phyloP scores from a whole-genome alignment of 306 rosid species.

The Malus asiatica region DNA sequence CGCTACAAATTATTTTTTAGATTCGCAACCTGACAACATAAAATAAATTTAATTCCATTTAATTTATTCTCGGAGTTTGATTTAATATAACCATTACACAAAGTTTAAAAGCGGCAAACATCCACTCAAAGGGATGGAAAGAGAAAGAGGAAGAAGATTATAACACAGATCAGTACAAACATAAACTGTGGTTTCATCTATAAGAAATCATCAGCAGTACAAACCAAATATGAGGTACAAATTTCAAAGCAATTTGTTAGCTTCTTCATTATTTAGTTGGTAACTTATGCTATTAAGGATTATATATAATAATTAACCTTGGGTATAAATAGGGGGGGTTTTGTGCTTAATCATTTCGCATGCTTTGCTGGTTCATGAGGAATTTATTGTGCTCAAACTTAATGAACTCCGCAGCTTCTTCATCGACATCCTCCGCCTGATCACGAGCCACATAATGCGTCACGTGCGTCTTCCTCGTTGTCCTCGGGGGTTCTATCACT shows the following conservation, averaged over 20 bases:
- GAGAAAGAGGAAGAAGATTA: background rate
- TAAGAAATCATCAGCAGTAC: background rate
- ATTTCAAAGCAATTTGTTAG: background rate
- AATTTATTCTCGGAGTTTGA: too few species aligned
- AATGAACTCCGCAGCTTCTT: constrained; percentile 60
- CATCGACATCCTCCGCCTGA: constrained; percentile 26
- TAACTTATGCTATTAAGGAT: background rate
- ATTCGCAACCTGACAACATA: too few species aligned
- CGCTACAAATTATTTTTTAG: background rate
- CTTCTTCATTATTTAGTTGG: constrained; percentile 3
- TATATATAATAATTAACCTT: background rate
- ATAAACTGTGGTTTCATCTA: background rate
- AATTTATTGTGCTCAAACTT: constrained; percentile 48
- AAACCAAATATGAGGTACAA: background rate
- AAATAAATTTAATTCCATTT: too few species aligned
- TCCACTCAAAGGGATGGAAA: background rate
- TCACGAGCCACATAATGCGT: background rate
- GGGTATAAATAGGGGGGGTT: background rate
- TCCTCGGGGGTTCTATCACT: background rate
- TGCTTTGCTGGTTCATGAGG: constrained; percentile 7
- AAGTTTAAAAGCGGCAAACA: too few species aligned
- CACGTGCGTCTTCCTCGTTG: background rate
- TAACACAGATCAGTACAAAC: background rate
- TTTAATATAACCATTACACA: too few species aligned
- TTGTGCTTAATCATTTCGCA: background rate